Base-by-base conservation (phyloP, 1,284 basidiomycete genomes). In the Chalciporus sp. region DNA sequence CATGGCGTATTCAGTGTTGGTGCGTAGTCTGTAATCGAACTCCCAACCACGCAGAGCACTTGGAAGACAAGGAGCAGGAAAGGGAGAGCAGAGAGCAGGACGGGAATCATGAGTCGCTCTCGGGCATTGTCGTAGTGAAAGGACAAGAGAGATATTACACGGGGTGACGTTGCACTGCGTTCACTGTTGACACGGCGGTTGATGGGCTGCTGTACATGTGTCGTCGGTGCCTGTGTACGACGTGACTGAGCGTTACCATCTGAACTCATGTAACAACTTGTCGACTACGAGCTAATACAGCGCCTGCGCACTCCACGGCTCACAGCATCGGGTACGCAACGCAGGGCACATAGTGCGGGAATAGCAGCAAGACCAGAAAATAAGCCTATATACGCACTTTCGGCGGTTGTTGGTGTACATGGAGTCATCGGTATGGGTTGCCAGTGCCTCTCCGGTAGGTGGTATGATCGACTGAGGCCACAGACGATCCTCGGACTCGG, bases 1-100 rank as follows among this genome's bases (percentile, higher is more conserved):
- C 84, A 86, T 51, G 75, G 64, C 5, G 74, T 72, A 60, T 79
- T 77, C 28, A 72, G 59, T 9, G 61, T 62, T 2, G 84, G 83
- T 1, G 83, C 80, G 56, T 85, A 84, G 35, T 51, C 42, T 1
- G 52, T 3, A 28, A 61, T 23, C 4, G 47, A 44, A 16, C 23
- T 1, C 7, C 52, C 63, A 8, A 31, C 28, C 20, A 39, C 47
- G 31, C 6, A 23, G 12, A 33, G 26, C 6, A 42, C 5, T 26
- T 41, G 43, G 37, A 39, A 8, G 3, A 37, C 31, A 12, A 33
- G 7, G 1, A 51, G 17, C 9, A 57, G 48, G 29, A 43, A 19
- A 26, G 10, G 11, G 0, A 41, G 3, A 41, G 33, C 4, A 17
- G 37, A 10, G 17, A 27, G 11, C 27, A 42, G 23, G 27, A 35